Base-by-base conservation (phyloP, 1,139 yeast genomes). In the Yamadazyma kanchanaburiensis region DNA sequence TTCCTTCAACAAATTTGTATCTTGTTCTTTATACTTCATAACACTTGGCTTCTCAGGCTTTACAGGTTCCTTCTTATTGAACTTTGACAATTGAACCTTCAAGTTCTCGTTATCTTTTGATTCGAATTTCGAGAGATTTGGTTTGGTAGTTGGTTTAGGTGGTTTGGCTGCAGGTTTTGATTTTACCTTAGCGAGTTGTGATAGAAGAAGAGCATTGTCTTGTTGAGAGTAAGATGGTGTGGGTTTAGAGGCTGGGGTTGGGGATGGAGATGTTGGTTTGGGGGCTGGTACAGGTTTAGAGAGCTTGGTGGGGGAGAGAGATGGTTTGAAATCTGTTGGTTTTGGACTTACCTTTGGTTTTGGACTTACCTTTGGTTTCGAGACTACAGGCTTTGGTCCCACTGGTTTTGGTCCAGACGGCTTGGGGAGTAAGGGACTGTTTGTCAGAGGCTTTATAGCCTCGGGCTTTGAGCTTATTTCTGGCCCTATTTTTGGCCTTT, bases 51-150 rank as follows among this genome's bases (percentile, higher is more conserved):
- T 32, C 12, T 26, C 17, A n/a, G 29, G 30, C 16, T 26, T 32
- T n/a, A n/a, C n/a, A n/a, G n/a, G n/a, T n/a, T n/a, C n/a, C n/a
- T n/a, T n/a, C n/a, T n/a, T n/a, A n/a, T n/a, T n/a, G n/a, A n/a
- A n/a, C n/a, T n/a, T n/a, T n/a, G n/a, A n/a, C n/a, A n/a, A n/a
- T n/a, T n/a, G n/a, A n/a, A n/a, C n/a, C n/a, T n/a, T n/a, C n/a
- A n/a, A n/a, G n/a, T n/a, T n/a, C n/a, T n/a, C n/a, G n/a, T n/a
- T n/a, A n/a, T n/a, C n/a, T 27, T 56, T 62, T 1, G 46, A 34
- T 23, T 49, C 39, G 33, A 60, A 42, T 4, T 48, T 36, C 27
- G 48, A 48, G 2, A 56, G 31, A 27, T 58, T 18, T 4, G 15
- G 18, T 15, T 23, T 31, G 5, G 29, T 13, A 5, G 24, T 25